These are phyloP conservation scores for Zarea fungicola DNA, from an alignment of 2,329 filamentous ascomycete species.

Conservation along the genomic window DNA sequence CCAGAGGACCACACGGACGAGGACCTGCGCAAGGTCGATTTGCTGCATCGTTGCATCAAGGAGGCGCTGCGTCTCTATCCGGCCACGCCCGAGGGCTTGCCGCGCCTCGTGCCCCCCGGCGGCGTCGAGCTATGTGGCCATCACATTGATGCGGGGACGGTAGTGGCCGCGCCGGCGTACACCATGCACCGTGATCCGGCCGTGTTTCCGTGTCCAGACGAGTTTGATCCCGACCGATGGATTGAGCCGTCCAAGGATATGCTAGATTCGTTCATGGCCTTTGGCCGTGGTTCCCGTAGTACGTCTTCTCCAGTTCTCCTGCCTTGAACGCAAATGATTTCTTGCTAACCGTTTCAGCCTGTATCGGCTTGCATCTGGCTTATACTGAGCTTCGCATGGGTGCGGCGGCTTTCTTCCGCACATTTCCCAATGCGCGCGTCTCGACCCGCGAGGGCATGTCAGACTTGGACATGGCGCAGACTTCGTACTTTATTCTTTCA, in stretches of 20 bases:
- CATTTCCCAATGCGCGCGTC: conserved; percentile 32
- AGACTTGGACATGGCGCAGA: conserved; percentile 30
- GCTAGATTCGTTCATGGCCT: conserved; percentile 46
- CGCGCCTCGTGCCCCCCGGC: conserved; percentile 33
- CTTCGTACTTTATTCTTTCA: conserved; percentile 26
- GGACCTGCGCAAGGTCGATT: conserved; percentile 25
- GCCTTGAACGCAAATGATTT: neutral
- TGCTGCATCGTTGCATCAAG: conserved; percentile 37
- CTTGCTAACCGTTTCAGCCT: conserved; percentile 27
- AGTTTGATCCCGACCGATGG: conserved; percentile 34
- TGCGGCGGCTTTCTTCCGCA: conserved; percentile 45
- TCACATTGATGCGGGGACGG: conserved; percentile 33
- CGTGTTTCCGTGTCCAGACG: conserved; percentile 36
- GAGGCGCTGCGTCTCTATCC: conserved; percentile 42
- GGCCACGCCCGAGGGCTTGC: conserved; percentile 34
- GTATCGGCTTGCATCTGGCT: conserved; percentile 53
- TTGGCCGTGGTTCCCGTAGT: conserved; percentile 47
- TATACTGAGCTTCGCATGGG: conserved; percentile 50
- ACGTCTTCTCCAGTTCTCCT: conserved; percentile 4
- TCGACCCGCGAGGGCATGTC: conserved; percentile 29
- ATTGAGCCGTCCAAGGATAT: conserved; percentile 28
- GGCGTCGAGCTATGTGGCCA: conserved; percentile 35
- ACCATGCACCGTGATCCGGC: conserved; percentile 39
- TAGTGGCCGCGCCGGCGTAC: conserved; percentile 39
- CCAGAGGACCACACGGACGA: conserved; percentile 21